Base-by-base conservation (phyloP, 257 asterid species). In the Cynanchum wilfordii region DNA sequence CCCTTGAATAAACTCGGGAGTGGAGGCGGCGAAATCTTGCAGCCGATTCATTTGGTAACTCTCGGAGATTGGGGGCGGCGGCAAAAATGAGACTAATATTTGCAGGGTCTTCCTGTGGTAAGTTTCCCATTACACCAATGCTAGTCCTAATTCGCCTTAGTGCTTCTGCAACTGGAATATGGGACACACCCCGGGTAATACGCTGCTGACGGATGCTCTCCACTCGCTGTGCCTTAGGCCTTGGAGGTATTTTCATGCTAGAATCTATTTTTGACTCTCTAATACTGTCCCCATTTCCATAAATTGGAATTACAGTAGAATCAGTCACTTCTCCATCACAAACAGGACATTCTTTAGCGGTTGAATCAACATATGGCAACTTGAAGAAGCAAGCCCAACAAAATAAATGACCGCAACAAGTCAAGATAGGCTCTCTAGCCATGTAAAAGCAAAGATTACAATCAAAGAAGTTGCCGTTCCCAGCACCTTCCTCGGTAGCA, bases 1-100 rank as follows among this genome's bases (percentile, higher is more conserved):
- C 89, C 76, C 94, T 88, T 5, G 96, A 85, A 72, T 84, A 84
- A 79, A 79, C 90, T 75, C 84, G 92, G 75, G 90, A 76, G 79
- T 87, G 88, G 17, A 70, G 70, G 20, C 79, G 86, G 9, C 76
- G 82, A 42, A 84, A 78, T n/a, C 77, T 80, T 72, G 33, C 74
- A 10, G 75, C 42, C 30, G 82, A 89, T 47, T 68, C 76, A 73
- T 70, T 88, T 40, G 68, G 83, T 51, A 77, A 79, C 50, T 69
- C 82, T 66, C 63, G 80, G 63, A 79, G 56, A 47, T 71, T 82
- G 17, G 80, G 2, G 17, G 79, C 3, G 17, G 79, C 3, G 4
- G 71, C 81, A 19, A 68, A 55, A 63, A 52, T 79, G 55, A 70
- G 47, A 67, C 73, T 45, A 42, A 72, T 79, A 73, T 66, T 60